Evolutionary conservation across 2,329 filamentous ascomycete genomes (phyloP), one percentile per base, ranked within the genome.

Genomic region (Esteya vermicola): DNA sequence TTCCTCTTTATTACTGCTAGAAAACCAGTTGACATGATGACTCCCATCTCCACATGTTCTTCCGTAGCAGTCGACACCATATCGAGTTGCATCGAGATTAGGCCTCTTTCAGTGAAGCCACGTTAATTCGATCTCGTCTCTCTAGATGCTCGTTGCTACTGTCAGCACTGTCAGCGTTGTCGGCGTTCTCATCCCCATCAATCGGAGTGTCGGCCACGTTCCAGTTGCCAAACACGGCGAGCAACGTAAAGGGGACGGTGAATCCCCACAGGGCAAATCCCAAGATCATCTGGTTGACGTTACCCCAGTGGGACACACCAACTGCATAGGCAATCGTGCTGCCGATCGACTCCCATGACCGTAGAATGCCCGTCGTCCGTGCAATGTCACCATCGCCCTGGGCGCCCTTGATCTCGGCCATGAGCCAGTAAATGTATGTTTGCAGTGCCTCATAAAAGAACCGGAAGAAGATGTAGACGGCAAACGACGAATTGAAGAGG

Each of bases 251-350:
- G 5, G 37, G 30, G 10, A 39, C 14, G 9, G 37, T 39, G 28
- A 12, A 13, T 3, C 20, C 37, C 37, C 37, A 39, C n/a, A 39
- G 21, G 8, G 30, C 30, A 33, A 39, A 39, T 14, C 37, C 22
- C 7, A 38, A 14, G 28, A 38, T 38, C 36, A 38, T 32, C 20
- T 38, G 36, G 36, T 32, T 38, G 5, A n/a, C 14, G 20, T 38
- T 32, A 7, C 25, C 25, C 27, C 27, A 32, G 12, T 22, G 14
- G 25, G 27, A 23, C 7, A 21, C 18, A n/a, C 39, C 39, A 13
- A 40, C 32, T 9, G 39, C 39, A 27, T 40, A 40, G 25, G 39
- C 39, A 19, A 40, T 40, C 21, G 33, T 36, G 26, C 39, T 36
- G 21, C 39, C 39, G n/a, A 40, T 33, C 5, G 37, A 39, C 28